Conservation (phyloP, 345 rosid genomes). For the Raphanus raphanistrum region DNA sequence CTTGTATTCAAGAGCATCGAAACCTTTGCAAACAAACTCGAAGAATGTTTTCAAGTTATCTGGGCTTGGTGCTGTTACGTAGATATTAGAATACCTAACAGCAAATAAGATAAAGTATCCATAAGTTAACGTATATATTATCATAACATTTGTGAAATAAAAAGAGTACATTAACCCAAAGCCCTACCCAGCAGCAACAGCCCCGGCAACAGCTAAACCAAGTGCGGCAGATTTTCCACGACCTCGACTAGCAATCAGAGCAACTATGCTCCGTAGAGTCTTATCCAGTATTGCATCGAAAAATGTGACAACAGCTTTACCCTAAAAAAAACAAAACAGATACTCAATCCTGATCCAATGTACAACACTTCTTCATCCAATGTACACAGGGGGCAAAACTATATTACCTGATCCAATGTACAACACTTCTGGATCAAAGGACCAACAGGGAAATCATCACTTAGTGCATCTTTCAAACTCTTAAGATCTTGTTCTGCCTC, state of each 20-base stretch:
- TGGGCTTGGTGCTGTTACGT: constrained; percentile 91
- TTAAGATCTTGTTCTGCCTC: constrained; percentile 78
- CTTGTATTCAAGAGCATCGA: constrained; percentile 79
- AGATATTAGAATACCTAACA: constrained; percentile 85
- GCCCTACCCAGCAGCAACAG: constrained; percentile 90
- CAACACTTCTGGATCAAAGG: constrained; percentile 88
- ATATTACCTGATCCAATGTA: constrained; percentile 87
- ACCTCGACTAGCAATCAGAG: constrained; percentile 95
- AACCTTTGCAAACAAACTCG: constrained; percentile 90
- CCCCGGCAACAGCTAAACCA: constrained; percentile 89
- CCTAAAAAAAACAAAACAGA: constrained; percentile 46
- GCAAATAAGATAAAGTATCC: constrained; percentile 2
- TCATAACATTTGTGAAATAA: not conserved
- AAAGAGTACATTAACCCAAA: constrained; percentile 8
- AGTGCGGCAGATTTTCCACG: constrained; percentile 99
- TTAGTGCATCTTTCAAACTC: constrained; percentile 79
- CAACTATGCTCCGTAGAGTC: constrained; percentile 75
- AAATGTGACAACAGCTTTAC: constrained; percentile 87
- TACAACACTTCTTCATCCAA: constrained; percentile 59
- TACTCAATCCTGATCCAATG: constrained; percentile 52
- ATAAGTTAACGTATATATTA: constrained; percentile 25
- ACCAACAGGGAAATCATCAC: constrained; percentile 86
- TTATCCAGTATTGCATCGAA: constrained; percentile 93
- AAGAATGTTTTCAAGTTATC: constrained; percentile 83
- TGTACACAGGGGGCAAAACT: constrained; percentile 22